phyloP scores from a whole-genome alignment of 1,284 basidiomycete genomes.

The Rhodotorula sp. region DNA sequence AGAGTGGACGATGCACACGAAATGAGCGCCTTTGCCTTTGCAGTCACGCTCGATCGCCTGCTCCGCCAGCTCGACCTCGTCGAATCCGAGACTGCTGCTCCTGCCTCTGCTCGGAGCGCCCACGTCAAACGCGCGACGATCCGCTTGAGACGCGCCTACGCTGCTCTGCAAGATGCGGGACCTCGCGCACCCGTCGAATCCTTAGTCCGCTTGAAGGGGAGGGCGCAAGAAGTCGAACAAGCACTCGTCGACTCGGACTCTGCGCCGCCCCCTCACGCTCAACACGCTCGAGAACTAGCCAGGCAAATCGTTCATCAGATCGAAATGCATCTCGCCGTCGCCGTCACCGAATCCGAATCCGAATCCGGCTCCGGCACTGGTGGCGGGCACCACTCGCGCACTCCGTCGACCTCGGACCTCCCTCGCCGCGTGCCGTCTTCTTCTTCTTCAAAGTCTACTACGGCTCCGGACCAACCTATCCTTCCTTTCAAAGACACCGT shows the following conservation, averaged over 20 bases:
- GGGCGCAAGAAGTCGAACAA: constrained; percentile 9
- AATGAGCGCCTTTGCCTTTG: constrained; percentile 6
- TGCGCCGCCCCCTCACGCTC: too few relatives aligned
- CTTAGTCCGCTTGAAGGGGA: constrained; percentile 11
- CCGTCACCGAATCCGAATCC: neutral
- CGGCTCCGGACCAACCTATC: constrained; percentile 1
- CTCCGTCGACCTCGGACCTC: neutral
- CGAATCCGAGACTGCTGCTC: neutral
- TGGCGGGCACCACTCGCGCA: neutral
- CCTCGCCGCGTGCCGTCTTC: constrained; percentile 7
- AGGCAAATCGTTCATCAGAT: neutral
- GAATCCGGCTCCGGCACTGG: too few relatives aligned
- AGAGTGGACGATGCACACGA: neutral
- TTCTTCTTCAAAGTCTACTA: neutral
- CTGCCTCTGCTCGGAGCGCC: too few relatives aligned
- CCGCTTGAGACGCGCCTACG: constrained; percentile 6
- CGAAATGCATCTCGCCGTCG: neutral
- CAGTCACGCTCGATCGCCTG: constrained; percentile 4
- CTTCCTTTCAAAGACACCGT: neutral
- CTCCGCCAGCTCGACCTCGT: neutral
- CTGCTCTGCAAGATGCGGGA: neutral
- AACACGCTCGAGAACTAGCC: neutral
- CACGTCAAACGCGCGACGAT: constrained; percentile 10
- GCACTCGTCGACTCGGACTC: constrained; percentile 1
- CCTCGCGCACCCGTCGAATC: neutral